These are phyloP conservation scores for Fusarium sambucinum DNA, from an alignment of 2,329 filamentous ascomycete genomes.

Conservation along the genomic window DNA sequence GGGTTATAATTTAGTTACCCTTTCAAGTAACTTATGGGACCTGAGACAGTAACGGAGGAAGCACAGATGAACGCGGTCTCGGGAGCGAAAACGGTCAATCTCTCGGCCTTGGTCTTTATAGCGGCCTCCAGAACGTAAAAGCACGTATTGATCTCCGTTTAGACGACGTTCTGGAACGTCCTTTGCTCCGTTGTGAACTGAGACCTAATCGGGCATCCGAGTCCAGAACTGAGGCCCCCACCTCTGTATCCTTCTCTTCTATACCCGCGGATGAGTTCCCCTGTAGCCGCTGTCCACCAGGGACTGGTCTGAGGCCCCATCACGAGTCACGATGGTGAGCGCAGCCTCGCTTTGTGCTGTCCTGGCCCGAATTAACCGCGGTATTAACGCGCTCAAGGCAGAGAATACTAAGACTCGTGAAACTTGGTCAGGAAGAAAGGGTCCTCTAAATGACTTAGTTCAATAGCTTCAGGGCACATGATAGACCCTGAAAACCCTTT, in stretches of 20 bases:
- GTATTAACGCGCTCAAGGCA: slow-evolving; percentile 34
- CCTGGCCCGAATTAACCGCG: slow-evolving; percentile 42
- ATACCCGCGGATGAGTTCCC: slow-evolving; percentile 43
- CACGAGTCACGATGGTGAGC: slow-evolving; percentile 42
- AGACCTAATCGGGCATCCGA: slow-evolving; percentile 34
- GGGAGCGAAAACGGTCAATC: slow-evolving; percentile 40
- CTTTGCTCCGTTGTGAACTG: slow-evolving; percentile 38
- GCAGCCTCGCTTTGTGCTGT: slow-evolving; percentile 42
- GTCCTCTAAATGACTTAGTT: slow-evolving; percentile 23
- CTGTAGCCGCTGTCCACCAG: slow-evolving; percentile 44
- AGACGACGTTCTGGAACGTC: slow-evolving; percentile 44
- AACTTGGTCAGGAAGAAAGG: slow-evolving; percentile 30
- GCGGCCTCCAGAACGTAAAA: slow-evolving; percentile 16
- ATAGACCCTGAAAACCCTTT: slow-evolving; percentile 31
- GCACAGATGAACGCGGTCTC: slow-evolving; percentile 29
- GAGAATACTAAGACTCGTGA: slow-evolving; percentile 21
- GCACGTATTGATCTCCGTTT: slow-evolving; percentile 31
- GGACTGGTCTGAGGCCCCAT: slow-evolving; percentile 43
- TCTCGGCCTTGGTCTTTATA: slow-evolving; percentile 18
- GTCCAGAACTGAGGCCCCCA: slow-evolving; percentile 41
- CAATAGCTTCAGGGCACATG: slow-evolving; percentile 33
- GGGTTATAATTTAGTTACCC: slow-evolving; percentile 23
- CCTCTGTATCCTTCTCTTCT: slow-evolving; percentile 33
- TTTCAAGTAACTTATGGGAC: slow-evolving; percentile 8
- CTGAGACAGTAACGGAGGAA: slow-evolving; percentile 28